Evolutionary conservation across 495 filamentous ascomycete genomes (phyloP).

Genomic region (Daldinia loculata): DNA sequence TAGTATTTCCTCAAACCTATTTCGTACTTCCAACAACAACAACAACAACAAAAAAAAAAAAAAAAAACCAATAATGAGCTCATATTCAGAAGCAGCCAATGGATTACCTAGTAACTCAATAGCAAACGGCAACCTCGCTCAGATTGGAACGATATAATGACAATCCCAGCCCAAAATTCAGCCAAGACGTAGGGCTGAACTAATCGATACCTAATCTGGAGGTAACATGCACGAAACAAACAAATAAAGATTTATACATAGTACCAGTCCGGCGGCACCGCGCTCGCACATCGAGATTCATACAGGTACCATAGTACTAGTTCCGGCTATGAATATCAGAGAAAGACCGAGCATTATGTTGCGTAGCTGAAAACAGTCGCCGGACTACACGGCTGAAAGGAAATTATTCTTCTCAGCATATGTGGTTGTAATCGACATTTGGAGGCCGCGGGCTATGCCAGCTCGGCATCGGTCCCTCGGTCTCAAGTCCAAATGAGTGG

Average conservation of each 20-base stretch:
- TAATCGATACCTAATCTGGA: not conserved
- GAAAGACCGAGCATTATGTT: not conserved
- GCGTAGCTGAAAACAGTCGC: conserved; percentile 18
- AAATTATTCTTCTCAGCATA: not conserved
- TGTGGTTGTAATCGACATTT: conserved; percentile 1
- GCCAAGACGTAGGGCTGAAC: conserved; percentile 3
- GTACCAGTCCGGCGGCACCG: not conserved
- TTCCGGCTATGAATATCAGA: conserved; percentile 1
- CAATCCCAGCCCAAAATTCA: not conserved
- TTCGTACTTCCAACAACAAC: conserved; percentile 30
- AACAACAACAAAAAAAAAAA: too few species aligned
- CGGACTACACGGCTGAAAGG: not conserved
- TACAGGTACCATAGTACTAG: not conserved
- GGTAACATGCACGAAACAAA: not conserved
- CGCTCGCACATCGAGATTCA: not conserved
- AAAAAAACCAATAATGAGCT: not conserved
- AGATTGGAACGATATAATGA: not conserved
- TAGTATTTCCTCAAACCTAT: not conserved
- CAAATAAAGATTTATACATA: not conserved
- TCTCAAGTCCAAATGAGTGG: not conserved
- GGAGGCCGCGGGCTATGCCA: conserved; percentile 4
- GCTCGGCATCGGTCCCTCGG: not conserved
- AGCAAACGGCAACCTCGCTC: not conserved
- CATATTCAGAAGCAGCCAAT: conserved; percentile 15
- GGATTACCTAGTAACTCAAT: not conserved